A percentile compares a stretch with the other conserved stretches of the same genome.
These are phyloP conservation scores for Groenewaldozyma salmanticensis DNA, from an alignment of 805 yeast genomes.

Conservation along the genomic window DNA sequence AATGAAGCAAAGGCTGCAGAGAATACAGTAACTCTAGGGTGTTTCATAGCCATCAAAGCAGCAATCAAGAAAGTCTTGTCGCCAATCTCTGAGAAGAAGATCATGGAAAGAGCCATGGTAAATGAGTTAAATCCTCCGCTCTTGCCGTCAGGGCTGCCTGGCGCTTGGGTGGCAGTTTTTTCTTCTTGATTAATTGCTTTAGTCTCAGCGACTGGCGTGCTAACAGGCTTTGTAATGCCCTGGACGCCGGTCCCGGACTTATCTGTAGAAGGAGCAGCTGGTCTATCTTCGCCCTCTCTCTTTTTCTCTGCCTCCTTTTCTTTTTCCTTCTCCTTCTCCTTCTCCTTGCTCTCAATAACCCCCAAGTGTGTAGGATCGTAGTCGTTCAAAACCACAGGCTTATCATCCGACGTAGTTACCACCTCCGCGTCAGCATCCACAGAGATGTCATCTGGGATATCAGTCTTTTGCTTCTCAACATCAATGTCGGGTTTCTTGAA, in stretches of 20 bases:
- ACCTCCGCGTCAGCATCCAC: slow-evolving; percentile 11
- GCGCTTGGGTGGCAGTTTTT: not conserved
- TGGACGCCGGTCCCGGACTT: not conserved
- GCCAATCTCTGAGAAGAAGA: slow-evolving; percentile 90
- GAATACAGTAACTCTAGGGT: slow-evolving; percentile 76
- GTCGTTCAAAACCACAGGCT: slow-evolving; percentile 28
- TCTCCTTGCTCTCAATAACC: slow-evolving; percentile 20
- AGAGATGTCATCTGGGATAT: slow-evolving; percentile 15
- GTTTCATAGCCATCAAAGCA: slow-evolving; percentile 96
- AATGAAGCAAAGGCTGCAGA: slow-evolving; percentile 78
- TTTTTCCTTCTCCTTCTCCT: slow-evolving; percentile 15
- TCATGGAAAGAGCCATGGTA: slow-evolving; percentile 80
- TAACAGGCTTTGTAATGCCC: not conserved
- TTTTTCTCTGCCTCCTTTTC: slow-evolving; percentile 6
- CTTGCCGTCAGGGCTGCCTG: not conserved
- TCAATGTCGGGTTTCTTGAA: slow-evolving; percentile 22
- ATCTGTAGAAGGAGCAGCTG: not conserved
- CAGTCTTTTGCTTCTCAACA: slow-evolving; percentile 14
- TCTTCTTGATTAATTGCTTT: not conserved
- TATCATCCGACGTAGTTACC: slow-evolving; percentile 14
- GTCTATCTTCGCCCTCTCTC: not conserved
- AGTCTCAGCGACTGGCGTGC: not conserved
- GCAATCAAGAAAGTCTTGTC: slow-evolving; percentile 96
- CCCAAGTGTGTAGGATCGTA: slow-evolving; percentile 29
- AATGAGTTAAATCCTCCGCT: slow-evolving; percentile 38